A percentile compares a stretch with the other conserved stretches of the same genome.
Conservation (phyloP, 2,329 filamentous ascomycete species). For the Botrytis byssoidea region DNA sequence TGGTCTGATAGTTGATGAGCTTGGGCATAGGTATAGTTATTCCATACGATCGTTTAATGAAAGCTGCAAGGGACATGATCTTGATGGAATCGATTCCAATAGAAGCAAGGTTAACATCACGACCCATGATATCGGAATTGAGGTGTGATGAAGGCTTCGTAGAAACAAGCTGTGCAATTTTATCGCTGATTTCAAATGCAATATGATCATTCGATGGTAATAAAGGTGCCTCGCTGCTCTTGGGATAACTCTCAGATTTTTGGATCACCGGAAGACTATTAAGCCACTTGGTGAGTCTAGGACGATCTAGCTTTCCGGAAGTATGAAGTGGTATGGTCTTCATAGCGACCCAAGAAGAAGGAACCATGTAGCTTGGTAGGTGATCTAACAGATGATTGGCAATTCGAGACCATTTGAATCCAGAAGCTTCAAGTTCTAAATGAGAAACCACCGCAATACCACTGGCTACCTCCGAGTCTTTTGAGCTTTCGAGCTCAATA, state of each 20-base stretch:
- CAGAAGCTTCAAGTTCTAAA: conserved; percentile 2
- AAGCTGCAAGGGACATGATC: conserved; percentile 21
- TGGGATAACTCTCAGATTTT: not conserved
- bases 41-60: conserved; percentile 19
- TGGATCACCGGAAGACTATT: not conserved
- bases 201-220: conserved; percentile 3
- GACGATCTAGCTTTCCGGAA: conserved; percentile 41
- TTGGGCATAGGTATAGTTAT: conserved; percentile 9
- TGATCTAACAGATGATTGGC: not conserved
- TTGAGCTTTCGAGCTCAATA: not conserved
- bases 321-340: conserved; percentile 36
- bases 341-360: conserved; percentile 38
- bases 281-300: conserved; percentile 35
- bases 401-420: not conserved
- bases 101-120: conserved; percentile 13
- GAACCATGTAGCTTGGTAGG: conserved; percentile 41
- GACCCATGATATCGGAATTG: conserved; percentile 6
- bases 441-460: conserved; percentile 1
- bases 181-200: conserved; percentile 9
- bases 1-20: conserved; percentile 18
- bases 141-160: not conserved
- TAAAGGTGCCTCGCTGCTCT: not conserved
- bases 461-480: not conserved
- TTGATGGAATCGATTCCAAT: conserved; percentile 24
- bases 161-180: not conserved